Evolutionary conservation across 257 asterid genomes (phyloP).

Genomic region (Ballota nigra): DNA sequence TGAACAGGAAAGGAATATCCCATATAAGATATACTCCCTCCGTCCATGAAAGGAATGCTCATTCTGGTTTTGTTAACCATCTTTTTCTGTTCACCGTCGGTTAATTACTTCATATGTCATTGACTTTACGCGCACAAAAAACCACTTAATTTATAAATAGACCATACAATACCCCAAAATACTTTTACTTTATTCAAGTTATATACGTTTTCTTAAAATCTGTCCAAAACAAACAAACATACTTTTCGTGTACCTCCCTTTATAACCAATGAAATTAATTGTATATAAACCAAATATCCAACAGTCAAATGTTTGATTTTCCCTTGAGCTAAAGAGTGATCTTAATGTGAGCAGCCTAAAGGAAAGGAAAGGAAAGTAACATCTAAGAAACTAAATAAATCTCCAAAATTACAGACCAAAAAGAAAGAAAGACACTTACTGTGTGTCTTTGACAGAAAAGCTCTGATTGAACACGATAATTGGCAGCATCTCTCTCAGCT

Average conservation of each 20-base stretch:
- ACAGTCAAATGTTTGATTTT: conserved; percentile 10
- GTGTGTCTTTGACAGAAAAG: conserved; percentile 66
- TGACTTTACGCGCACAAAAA: too few relatives aligned
- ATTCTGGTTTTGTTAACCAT: too few relatives aligned
- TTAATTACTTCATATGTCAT: too few relatives aligned
- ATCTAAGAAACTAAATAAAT: neutral
- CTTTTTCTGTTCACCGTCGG: too few relatives aligned
- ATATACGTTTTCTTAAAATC: too few relatives aligned
- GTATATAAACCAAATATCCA: neutral
- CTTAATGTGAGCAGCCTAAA: neutral
- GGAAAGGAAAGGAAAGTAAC: conserved; percentile 5
- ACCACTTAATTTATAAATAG: too few relatives aligned
- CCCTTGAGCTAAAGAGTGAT: neutral
- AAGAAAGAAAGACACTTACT: conserved; percentile 38
- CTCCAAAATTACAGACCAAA: neutral
- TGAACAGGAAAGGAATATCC: neutral
- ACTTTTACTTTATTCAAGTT: too few relatives aligned
- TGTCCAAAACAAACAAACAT: too few relatives aligned
- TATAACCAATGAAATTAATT: neutral
- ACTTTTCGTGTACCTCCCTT: neutral
- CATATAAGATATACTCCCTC: neutral
- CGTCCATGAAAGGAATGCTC: too few relatives aligned
- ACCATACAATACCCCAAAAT: too few relatives aligned
- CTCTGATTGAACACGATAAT: conserved; percentile 68
- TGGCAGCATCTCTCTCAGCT: conserved; percentile 84